Percentiles rank a stretch among this genome's conserved stretches.
Evolutionary conservation across 1,284 basidiomycete genomes (phyloP).

Genomic region (Tilletia setariae): DNA sequence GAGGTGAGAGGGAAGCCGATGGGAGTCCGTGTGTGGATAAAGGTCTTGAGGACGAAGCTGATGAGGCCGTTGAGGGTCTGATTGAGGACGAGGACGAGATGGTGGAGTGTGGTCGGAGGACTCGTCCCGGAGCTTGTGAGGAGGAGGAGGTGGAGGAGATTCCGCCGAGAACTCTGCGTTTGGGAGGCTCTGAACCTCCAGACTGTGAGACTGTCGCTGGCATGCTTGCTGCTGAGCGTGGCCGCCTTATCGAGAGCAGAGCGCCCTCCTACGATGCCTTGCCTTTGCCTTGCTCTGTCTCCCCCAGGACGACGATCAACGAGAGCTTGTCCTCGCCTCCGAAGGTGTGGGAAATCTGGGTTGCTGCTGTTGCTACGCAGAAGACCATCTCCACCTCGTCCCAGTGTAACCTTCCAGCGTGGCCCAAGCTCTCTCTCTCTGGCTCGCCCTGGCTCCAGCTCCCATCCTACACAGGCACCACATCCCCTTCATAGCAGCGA

Average conservation of each 20-base stretch:
- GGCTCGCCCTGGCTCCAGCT: no score
- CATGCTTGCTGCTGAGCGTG: neutral
- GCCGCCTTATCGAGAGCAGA: neutral
- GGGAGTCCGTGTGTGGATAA: neutral
- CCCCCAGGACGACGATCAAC: no score
- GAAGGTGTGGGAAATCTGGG: no score
- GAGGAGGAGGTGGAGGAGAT: neutral
- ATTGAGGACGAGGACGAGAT: conserved; percentile 2
- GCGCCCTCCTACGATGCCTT: no score
- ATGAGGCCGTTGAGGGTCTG: neutral
- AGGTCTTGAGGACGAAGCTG: neutral
- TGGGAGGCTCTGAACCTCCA: conserved; percentile 11
- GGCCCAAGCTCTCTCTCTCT: no score
- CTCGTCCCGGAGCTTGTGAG: no score
- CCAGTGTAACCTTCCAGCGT: neutral
- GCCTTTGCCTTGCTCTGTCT: no score
- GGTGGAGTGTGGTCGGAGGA: neutral
- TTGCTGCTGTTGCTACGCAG: neutral
- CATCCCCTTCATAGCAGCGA: no score
- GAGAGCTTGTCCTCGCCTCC: no score
- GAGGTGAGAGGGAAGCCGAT: neutral
- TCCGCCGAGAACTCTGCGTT: neutral
- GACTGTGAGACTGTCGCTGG: no score
- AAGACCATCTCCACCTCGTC: neutral
- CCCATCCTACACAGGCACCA: no score